These are phyloP conservation scores for Boletus edulis DNA, from an alignment of 768 basidiomycete genomes.

Conservation along the genomic window DNA sequence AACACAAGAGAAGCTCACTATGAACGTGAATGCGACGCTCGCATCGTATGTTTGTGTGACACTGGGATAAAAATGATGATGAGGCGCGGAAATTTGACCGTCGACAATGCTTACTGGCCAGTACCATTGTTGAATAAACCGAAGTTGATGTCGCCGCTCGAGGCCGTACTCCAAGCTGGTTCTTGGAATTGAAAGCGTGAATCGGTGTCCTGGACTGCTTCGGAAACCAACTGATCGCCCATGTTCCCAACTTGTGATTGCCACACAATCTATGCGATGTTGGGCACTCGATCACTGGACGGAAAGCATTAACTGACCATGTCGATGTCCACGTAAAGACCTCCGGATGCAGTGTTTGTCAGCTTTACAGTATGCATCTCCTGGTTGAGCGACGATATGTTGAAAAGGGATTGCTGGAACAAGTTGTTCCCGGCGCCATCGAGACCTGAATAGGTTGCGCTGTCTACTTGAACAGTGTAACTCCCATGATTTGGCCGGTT, in stretches of 20 bases:
- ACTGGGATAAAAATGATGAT: conserved; percentile 19
- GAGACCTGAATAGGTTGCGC: conserved; percentile 20
- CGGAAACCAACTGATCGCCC: conserved; percentile 9
- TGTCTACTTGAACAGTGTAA: conserved; percentile 44
- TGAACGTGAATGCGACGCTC: conserved; percentile 38
- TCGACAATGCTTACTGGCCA: conserved; percentile 35
- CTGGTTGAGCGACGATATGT: conserved; percentile 30
- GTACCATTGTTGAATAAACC: conserved; percentile 41
- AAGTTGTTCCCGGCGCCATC: conserved; percentile 29
- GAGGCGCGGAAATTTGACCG: background rate
- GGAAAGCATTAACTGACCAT: conserved; percentile 28
- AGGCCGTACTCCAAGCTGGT: conserved; percentile 35
- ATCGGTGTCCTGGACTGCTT: conserved; percentile 36
- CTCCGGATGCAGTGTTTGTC: conserved; percentile 34
- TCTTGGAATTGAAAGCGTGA: conserved; percentile 39
- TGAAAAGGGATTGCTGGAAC: conserved; percentile 45
- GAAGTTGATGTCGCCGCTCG: conserved; percentile 27
- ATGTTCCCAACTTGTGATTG: conserved; percentile 25
- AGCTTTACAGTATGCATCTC: conserved; percentile 36
- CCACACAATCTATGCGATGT: conserved; percentile 25
- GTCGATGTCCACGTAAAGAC: conserved; percentile 44
- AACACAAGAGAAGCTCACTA: conserved; percentile 27
- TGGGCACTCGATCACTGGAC: background rate
- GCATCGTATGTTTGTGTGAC: conserved; percentile 34
- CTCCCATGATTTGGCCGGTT: conserved; percentile 46